Percentiles rank a stretch among this genome's conserved stretches.
Evolutionary conservation across 768 basidiomycete species (phyloP).

Genomic region (Mrakia gelida): DNA sequence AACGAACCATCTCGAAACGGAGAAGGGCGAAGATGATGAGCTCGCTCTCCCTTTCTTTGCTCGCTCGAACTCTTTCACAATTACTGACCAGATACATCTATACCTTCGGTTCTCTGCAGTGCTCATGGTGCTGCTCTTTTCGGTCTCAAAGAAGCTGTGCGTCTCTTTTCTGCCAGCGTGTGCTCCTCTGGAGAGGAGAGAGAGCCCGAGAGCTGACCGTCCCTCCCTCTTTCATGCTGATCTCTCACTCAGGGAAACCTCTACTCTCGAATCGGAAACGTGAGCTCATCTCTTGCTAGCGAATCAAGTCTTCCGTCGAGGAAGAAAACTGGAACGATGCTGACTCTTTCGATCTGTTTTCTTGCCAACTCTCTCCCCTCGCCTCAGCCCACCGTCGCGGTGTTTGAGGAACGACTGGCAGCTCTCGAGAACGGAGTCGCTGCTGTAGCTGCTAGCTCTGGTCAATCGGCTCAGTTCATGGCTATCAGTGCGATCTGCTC

Average conservation of each 20-base stretch:
- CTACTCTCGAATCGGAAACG: background rate
- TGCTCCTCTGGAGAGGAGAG: background rate
- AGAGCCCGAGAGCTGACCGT: background rate
- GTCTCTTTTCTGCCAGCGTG: background rate
- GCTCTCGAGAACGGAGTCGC: background rate
- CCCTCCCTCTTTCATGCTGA: background rate
- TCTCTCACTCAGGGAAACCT: background rate
- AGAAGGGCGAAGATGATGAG: background rate
- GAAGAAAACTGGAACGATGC: too few relatives aligned
- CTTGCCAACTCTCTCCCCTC: too few relatives aligned
- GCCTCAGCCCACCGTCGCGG: background rate
- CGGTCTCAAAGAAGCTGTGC: conserved; percentile 1
- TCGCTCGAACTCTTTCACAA: background rate
- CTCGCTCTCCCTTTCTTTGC: background rate
- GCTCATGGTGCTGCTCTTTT: background rate
- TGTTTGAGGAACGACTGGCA: background rate
- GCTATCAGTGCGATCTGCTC: background rate
- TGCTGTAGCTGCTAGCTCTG: background rate
- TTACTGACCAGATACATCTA: background rate
- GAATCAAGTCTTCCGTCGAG: too few relatives aligned
- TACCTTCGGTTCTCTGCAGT: background rate
- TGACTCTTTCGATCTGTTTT: too few relatives aligned
- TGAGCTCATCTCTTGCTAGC: background rate
- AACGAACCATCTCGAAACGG: background rate
- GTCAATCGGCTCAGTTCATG: background rate